phyloP scores from a whole-genome alignment of 1,284 basidiomycete species.

The Inonotus obliquus region DNA sequence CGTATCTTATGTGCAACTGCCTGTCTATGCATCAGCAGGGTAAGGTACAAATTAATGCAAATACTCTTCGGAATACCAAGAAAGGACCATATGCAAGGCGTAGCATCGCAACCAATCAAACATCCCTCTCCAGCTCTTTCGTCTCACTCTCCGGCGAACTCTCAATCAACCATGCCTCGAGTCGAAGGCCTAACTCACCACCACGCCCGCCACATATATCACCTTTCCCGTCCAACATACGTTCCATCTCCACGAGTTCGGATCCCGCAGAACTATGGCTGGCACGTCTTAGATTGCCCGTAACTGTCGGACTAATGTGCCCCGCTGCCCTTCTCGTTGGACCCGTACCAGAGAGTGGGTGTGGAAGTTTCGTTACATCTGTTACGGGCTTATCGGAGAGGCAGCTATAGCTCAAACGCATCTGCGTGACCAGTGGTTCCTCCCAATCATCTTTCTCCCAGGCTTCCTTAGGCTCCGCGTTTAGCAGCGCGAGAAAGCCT shows the following conservation, averaged over 20 bases:
- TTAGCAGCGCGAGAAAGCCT: neutral
- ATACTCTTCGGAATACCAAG: neutral
- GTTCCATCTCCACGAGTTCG: conserved; percentile 51
- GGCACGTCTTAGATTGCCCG: conserved; percentile 25
- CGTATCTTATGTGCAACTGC: too few relatives aligned
- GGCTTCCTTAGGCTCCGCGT: conserved; percentile 8
- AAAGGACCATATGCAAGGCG: neutral
- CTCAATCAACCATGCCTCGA: conserved; percentile 60
- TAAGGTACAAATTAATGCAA: neutral
- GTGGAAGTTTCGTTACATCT: conserved; percentile 2
- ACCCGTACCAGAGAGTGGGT: neutral
- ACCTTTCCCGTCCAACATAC: conserved; percentile 60
- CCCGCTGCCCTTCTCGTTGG: neutral
- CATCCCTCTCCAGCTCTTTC: neutral
- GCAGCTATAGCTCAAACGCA: conserved; percentile 7
- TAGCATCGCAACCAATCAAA: neutral
- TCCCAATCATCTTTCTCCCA: conserved; percentile 16
- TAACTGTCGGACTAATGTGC: conserved; percentile 1
- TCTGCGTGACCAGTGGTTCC: conserved; percentile 16
- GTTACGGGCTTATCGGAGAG: neutral
- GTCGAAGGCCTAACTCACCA: conserved; percentile 63
- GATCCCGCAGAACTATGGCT: conserved; percentile 34
- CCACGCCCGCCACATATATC: conserved; percentile 73
- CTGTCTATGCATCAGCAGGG: too few relatives aligned
- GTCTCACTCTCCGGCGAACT: conserved; percentile 6